Base-by-base conservation (phyloP, 192 early-diverging fungal genomes). In the Coemansia umbellata region DNA sequence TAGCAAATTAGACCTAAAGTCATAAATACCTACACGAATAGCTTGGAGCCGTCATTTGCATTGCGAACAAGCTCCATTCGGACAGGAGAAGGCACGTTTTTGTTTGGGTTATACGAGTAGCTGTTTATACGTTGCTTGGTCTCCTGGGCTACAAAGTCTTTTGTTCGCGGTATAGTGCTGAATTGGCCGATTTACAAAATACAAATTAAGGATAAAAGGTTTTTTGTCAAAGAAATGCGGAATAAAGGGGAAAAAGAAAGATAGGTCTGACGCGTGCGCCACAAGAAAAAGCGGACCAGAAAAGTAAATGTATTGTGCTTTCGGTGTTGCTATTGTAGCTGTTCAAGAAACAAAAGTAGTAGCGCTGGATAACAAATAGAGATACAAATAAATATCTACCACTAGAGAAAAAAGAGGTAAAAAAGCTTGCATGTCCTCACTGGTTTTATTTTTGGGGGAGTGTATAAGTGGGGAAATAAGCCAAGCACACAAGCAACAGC, bases 21-120 rank as follows among this genome's bases (percentile, higher is more conserved):
- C 9, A n/a, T 24, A 7, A 37, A 13, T 53, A 55, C 60, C 49
- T 55, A 63, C 60, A 43, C 33, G 31, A 50, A 42, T 30, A 40
- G 39, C 60, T 49, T 39, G 52, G 50, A 31, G 18, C 28, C 15
- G 40, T 30, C 36, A 36, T 37, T 41, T 35, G 41, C 30, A 23
- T 44, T 23, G 28, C 10, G 50, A 32, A 35, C 59, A 24, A 69
- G 53, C 28, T 61, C 66, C 66, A 69, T 69, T 41, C 39, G 41
- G 26, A 40, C 28, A 50, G 28, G 28, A 26, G 37, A 55, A 30
- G 21, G 50, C 14, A 37, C 37, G 33, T 23, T 50, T 13, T 6
- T 15, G n/a, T n/a, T n/a, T n/a, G n/a, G n/a, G n/a, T n/a, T n/a
- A n/a, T n/a, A n/a, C n/a, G n/a, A n/a, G n/a, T n/a, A n/a, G n/a